phyloP scores from a whole-genome alignment of 2,329 filamentous ascomycete genomes.

The Paraphoma chrysanthemicola region DNA sequence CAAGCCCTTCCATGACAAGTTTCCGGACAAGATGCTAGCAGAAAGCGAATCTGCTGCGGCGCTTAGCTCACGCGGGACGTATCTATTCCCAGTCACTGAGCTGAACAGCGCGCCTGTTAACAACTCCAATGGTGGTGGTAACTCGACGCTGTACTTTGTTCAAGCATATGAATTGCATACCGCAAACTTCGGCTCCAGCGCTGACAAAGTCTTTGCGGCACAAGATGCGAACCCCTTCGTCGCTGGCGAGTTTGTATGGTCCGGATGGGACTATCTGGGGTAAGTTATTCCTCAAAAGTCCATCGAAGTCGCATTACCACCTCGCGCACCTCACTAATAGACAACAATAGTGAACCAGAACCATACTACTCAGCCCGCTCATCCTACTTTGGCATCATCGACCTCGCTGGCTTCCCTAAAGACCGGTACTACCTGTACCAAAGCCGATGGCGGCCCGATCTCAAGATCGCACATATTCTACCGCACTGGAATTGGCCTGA shows the following conservation, averaged over 20 bases:
- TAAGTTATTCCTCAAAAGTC: background rate
- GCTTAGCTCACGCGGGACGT: slow-evolving; percentile 59
- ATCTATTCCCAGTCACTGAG: slow-evolving; percentile 59
- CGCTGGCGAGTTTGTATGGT: slow-evolving; percentile 61
- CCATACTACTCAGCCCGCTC: slow-evolving; percentile 47
- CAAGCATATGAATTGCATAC: slow-evolving; percentile 60
- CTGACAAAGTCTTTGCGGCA: slow-evolving; percentile 59
- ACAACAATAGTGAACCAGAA: background rate
- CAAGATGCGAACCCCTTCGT: slow-evolving; percentile 59
- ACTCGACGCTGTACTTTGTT: slow-evolving; percentile 47
- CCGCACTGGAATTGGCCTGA: slow-evolving; percentile 65
- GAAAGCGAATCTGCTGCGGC: slow-evolving; percentile 40
- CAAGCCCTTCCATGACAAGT: slow-evolving; percentile 50
- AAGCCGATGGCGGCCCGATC: slow-evolving; percentile 58
- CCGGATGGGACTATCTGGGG: background rate
- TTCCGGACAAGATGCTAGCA: slow-evolving; percentile 53
- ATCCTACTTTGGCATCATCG: slow-evolving; percentile 64
- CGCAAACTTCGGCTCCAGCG: slow-evolving; percentile 51
- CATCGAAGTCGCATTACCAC: no score
- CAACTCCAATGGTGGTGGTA: slow-evolving; percentile 41
- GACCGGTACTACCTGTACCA: slow-evolving; percentile 64
- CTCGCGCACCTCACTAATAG: background rate
- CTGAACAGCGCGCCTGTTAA: slow-evolving; percentile 47
- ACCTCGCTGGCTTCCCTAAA: slow-evolving; percentile 64
- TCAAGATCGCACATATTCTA: slow-evolving; percentile 59